Base-by-base conservation (phyloP, 257 asterid genomes). In the Nicotiana attenuata region DNA sequence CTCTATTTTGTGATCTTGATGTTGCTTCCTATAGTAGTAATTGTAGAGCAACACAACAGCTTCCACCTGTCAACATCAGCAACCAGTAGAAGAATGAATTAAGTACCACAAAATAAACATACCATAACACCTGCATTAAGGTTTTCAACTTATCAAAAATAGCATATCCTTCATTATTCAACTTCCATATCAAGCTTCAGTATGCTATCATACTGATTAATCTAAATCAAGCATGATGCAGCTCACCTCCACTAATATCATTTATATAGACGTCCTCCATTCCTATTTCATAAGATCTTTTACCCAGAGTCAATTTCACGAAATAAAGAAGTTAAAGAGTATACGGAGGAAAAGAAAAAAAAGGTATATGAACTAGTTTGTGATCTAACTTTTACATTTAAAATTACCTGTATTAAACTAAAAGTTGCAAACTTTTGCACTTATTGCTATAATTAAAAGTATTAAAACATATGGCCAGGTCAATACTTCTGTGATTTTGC, bases 31-130 rank as follows among this genome's bases (percentile, higher is more conserved):
- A n/a, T 82, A 80, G 53, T 78, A 85, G 73, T 79, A 82, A 68
- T 85, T 85, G 76, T 80, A 85, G 79, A 85, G 85, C 47, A 82
- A 85, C 65, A 85, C 85, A 41, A 85, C 86, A 63, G 86, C 84
- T 73, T 82, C 82, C 73, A 85, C 65, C 88, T 85, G 76, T 71
- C 81, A 53, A 77, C 38, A 29, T 45, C 81, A 71, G 55, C 45
- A 81, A 35, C 10, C 29, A 65, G n/a, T 63, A 52, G 31, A 81
- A 28, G 35, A 84, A 65, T 33, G 5, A 19, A n/a, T 28, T 63
- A 33, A 11, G 55, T 20, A 20, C 38, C 59, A 80, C 65, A 73
- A 11, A 71, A 47, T 41, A 65, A 52, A 65, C 31, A 65, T 14
- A 33, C n/a, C 7, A 56, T 22, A 67, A 10, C 11, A 11, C 29